phyloP scores from a whole-genome alignment of 2,329 filamentous ascomycete species.

The Talaromyces atroroseus region DNA sequence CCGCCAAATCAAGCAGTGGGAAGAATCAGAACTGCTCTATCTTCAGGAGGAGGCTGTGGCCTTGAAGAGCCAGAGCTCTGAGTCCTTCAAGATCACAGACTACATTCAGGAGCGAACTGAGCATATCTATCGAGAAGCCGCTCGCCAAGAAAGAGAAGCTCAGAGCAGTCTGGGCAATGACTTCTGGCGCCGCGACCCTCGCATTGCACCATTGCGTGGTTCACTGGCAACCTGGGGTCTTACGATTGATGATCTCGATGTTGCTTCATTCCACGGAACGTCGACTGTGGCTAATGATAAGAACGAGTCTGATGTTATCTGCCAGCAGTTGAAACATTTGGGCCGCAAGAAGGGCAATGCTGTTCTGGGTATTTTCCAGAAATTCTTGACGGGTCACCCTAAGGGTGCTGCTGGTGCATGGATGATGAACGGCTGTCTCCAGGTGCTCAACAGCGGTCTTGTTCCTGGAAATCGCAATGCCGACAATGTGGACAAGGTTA shows the following conservation, averaged over 20 bases:
- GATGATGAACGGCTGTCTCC: conserved; percentile 99
- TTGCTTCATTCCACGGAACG: conserved; percentile 98
- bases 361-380: conserved; percentile 95
- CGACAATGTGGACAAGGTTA: conserved; percentile 90
- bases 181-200: conserved; percentile 96
- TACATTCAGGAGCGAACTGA: conserved; percentile 78
- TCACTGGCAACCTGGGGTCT: conserved; percentile 96
- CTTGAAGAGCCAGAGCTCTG: conserved; percentile 70
- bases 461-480: conserved; percentile 97
- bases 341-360: conserved; percentile 96
- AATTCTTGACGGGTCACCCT: conserved; percentile 96
- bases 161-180: conserved; percentile 91
- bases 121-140: conserved; percentile 84
- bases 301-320: conserved; percentile 97
- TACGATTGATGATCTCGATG: conserved; percentile 88
- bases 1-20: conserved; percentile 93
- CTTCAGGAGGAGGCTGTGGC: conserved; percentile 87
- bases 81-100: conserved; percentile 72
- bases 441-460: conserved; percentile 87
- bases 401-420: conserved; percentile 98
- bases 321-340: conserved; percentile 90
- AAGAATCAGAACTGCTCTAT: conserved; percentile 89
- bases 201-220: conserved; percentile 91
- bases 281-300: conserved; percentile 99
- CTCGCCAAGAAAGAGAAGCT: conserved; percentile 87